Base-by-base conservation (phyloP, 2,329 filamentous ascomycete genomes). In the Aureobasidium sp. region DNA sequence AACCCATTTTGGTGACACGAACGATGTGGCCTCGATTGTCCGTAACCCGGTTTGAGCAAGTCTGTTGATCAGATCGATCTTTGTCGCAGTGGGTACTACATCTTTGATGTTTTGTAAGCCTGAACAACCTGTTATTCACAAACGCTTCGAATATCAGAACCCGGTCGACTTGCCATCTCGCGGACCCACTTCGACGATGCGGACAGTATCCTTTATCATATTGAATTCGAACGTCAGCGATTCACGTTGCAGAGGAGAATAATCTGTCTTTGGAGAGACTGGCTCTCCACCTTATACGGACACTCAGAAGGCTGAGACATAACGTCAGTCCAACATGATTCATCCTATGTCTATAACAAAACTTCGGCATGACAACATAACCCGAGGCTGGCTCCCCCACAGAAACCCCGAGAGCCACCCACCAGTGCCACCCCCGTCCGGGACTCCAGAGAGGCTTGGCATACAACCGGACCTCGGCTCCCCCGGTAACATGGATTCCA, bases 1-100 rank as follows among this genome's bases (percentile, higher is more conserved):
- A 53, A 92, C 87, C 83, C 88, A 92, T 82, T 89, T 91, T 1
- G 90, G 89, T 49, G 88, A 84, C 9, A 95, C 90, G 70, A 95
- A 91, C 1, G 88, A 89, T 0, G 90, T 91, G 16, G 88, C 86
- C 73, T 95, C 90, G 64, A 95, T 93, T 3, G 85, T 85, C 5
- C 77, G 77, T 45, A 94, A 72, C 0, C 90, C 90, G 0, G 89
- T 88, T 65, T 77, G 76, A 32, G 85, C 83, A 63, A 95, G 76
- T 63, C 83, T 79, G 66, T 86, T 81, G 44, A 95, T 89, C 61
- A 95, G 75, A 67, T 91, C 84, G 61, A 93, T 82, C 74, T 94
- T 95, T 3, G 86, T 91, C 6, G 81, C 78, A 10, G 90, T 78
- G 0, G 89, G 79, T 65, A 95, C 87, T 34, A 79, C 79, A 65